Conservation (phyloP, 495 filamentous ascomycete species). For the Aspergillus homomorphus region DNA sequence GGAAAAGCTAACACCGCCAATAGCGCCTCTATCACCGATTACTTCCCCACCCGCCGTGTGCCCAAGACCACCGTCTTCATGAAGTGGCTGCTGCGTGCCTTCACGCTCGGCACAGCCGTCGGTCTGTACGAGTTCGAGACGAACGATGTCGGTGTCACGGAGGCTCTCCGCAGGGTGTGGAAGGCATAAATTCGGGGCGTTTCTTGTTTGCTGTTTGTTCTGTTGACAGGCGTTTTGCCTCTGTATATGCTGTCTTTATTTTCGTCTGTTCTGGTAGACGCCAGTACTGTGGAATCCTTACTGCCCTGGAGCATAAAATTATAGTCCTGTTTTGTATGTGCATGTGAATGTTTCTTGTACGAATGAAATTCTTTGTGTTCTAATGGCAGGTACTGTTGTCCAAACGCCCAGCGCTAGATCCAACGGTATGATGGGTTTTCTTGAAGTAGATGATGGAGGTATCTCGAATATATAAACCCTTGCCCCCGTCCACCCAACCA, state of each 20-base stretch:
- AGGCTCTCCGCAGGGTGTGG: constrained; percentile 84
- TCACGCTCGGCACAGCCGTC: constrained; percentile 75
- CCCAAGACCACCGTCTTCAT: constrained; percentile 62
- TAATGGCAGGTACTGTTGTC: too few relatives aligned
- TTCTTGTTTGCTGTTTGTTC: constrained; percentile 17
- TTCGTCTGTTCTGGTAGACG: constrained; percentile 27
- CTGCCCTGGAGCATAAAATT: constrained; percentile 20
- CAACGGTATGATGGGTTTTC: background rate
- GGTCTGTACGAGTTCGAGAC: constrained; percentile 99
- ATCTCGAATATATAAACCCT: background rate
- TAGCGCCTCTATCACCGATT: constrained; percentile 80
- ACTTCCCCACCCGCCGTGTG: constrained; percentile 70
- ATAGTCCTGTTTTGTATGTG: background rate
- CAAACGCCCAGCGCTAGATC: constrained; percentile 10
- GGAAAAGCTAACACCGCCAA: background rate
- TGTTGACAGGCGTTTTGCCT: constrained; percentile 40
- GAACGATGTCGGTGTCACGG: constrained; percentile 94
- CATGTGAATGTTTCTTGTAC: constrained; percentile 17
- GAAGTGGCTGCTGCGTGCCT: constrained; percentile 74
- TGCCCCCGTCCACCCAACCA: constrained; percentile 31
- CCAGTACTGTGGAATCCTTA: constrained; percentile 20
- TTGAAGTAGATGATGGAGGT: background rate
- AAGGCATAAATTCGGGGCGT: constrained; percentile 52
- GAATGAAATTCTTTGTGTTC: too few relatives aligned
- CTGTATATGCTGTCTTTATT: constrained; percentile 38